Conservation (phyloP, 2,329 filamentous ascomycete species). For the Verticillium isaacii region DNA sequence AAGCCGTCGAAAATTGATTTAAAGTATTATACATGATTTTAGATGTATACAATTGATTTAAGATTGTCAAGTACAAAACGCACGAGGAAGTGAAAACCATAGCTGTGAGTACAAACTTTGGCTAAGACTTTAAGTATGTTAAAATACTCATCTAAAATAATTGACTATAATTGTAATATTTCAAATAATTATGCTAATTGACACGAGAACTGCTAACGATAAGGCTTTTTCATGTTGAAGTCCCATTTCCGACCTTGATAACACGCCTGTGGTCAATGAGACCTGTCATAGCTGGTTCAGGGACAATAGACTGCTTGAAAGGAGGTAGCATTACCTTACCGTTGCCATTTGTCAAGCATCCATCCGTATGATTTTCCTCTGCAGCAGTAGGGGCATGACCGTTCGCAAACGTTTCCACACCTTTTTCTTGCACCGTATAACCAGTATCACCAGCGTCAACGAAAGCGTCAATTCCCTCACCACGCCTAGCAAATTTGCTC, state of each 20-base stretch:
- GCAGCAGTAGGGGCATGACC: neutral
- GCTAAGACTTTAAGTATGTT: too few relatives aligned
- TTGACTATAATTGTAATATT: too few relatives aligned
- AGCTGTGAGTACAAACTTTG: too few relatives aligned
- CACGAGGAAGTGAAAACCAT: too few relatives aligned
- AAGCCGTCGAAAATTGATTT: neutral
- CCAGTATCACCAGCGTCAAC: slow-evolving; percentile 68
- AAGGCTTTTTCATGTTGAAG: neutral
- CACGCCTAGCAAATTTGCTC: slow-evolving; percentile 57
- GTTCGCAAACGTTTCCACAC: neutral
- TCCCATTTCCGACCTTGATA: neutral
- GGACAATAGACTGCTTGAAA: neutral
- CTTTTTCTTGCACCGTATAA: slow-evolving; percentile 23
- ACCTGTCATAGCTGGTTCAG: neutral
- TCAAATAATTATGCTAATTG: neutral
- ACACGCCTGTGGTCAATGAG: neutral
- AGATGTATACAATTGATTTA: too few relatives aligned
- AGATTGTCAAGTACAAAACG: too few relatives aligned
- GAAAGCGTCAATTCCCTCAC: slow-evolving; percentile 63
- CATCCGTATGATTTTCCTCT: neutral
- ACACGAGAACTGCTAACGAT: too few relatives aligned
- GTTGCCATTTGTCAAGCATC: neutral
- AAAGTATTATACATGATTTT: too few relatives aligned
- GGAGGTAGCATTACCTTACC: neutral
- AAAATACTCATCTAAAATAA: too few relatives aligned